These are phyloP conservation scores for Acer saccharum DNA, from an alignment of 345 rosid species.

Conservation along the genomic window DNA sequence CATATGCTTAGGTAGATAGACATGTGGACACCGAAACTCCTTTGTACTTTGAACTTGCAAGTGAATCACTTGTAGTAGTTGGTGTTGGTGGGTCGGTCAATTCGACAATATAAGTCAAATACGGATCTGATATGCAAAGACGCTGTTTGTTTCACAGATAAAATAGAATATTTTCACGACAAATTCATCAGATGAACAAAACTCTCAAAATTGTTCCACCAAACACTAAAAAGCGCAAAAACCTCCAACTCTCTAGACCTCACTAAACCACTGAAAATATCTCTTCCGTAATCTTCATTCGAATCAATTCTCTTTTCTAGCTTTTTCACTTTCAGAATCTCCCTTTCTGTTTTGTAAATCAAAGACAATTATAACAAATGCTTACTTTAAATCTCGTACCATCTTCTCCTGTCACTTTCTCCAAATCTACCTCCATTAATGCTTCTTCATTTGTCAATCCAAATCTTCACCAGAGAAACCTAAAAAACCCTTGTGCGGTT, in stretches of 20 bases:
- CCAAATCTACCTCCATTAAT: constrained; percentile 37
- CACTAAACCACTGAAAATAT: not conserved
- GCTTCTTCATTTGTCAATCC: constrained; percentile 34
- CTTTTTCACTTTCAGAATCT: constrained; percentile 21
- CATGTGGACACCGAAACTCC: too few relatives aligned
- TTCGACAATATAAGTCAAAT: not conserved
- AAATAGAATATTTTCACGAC: not conserved
- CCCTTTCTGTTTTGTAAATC: constrained; percentile 1
- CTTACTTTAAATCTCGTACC: constrained; percentile 52
- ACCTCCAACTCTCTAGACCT: not conserved
- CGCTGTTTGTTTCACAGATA: not conserved
- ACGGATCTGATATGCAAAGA: not conserved
- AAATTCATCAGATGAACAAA: not conserved
- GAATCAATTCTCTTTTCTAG: not conserved
- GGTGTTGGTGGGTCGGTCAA: too few relatives aligned
- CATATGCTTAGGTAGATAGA: too few relatives aligned
- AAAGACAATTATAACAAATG: constrained; percentile 35
- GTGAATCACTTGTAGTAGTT: too few relatives aligned
- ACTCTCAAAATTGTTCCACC: not conserved
- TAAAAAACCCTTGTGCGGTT: constrained; percentile 29
- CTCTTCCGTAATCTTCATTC: not conserved
- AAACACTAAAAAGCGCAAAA: not conserved
- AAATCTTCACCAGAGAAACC: constrained; percentile 30
- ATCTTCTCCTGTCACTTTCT: constrained; percentile 46
- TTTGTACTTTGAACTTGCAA: too few relatives aligned